Conservation (phyloP, 2,329 filamentous ascomycete species). For the Fusarium sororula region DNA sequence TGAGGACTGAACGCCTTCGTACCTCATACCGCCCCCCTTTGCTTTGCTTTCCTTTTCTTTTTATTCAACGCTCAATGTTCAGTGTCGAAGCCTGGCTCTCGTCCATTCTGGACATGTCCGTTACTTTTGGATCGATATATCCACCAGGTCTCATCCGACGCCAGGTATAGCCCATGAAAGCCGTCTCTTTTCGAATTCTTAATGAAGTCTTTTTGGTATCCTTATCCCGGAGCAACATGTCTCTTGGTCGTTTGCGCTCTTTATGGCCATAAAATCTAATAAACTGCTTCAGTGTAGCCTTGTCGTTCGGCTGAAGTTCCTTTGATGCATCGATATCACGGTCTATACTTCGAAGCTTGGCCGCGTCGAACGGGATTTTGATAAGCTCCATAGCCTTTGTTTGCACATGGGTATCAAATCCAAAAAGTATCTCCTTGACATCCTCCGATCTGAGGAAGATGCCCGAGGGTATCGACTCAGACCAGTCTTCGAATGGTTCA, state of each 20-base stretch:
- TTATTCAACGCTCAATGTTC: background rate
- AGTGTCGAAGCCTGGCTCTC: background rate
- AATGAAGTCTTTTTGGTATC: slow-evolving; percentile 73
- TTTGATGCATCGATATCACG: slow-evolving; percentile 55
- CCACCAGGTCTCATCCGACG: slow-evolving; percentile 57
- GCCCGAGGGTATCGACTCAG: slow-evolving; percentile 56
- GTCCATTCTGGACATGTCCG: background rate
- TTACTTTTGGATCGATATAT: slow-evolving; percentile 36
- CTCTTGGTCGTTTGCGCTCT: slow-evolving; percentile 82
- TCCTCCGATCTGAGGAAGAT: slow-evolving; percentile 44
- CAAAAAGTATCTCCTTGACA: slow-evolving; percentile 46
- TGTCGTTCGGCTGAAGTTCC: slow-evolving; percentile 48
- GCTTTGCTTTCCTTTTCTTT: background rate
- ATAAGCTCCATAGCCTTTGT: slow-evolving; percentile 57
- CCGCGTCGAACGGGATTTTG: slow-evolving; percentile 58
- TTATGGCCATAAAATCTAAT: slow-evolving; percentile 64
- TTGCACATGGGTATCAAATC: slow-evolving; percentile 54
- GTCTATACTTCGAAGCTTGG: slow-evolving; percentile 60
- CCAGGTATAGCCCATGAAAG: slow-evolving; percentile 93
- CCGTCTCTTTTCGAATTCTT: slow-evolving; percentile 80
- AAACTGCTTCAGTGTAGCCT: slow-evolving; percentile 59
- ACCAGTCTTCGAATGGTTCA: slow-evolving; percentile 73
- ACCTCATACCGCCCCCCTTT: background rate
- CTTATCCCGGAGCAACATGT: slow-evolving; percentile 82
- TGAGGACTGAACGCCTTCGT: background rate